A percentile compares a stretch with the other conserved stretches of the same genome.
These are phyloP conservation scores for Linum usitatissimum DNA, from an alignment of 345 rosid genomes.

Conservation along the genomic window DNA sequence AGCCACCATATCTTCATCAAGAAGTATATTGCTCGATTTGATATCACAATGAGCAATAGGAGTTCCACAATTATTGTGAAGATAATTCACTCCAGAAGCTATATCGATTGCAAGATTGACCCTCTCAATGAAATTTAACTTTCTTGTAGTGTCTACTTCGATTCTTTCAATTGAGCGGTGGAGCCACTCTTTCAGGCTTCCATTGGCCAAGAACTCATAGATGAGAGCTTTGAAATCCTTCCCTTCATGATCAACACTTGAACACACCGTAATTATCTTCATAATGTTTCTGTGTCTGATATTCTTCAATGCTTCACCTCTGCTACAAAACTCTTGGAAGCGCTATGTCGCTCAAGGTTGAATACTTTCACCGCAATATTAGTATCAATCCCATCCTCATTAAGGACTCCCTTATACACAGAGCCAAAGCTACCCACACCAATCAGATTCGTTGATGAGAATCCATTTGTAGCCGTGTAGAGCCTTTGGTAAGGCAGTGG, in stretches of 20 bases:
- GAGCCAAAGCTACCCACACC: too few relatives aligned
- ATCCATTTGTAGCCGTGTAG: not conserved
- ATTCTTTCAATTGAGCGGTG: not conserved
- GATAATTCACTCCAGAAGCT: slow-evolving; percentile 8
- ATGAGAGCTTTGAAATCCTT: slow-evolving; percentile 14
- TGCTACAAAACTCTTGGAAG: slow-evolving; percentile 16
- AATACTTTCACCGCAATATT: slow-evolving; percentile 10
- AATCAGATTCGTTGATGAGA: too few relatives aligned
- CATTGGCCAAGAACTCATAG: slow-evolving; percentile 10
- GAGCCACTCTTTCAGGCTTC: not conserved
- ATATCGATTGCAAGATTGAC: slow-evolving; percentile 6
- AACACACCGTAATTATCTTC: slow-evolving; percentile 7
- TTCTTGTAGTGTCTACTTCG: not conserved
- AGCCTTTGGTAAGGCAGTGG: slow-evolving; percentile 5
- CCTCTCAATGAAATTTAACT: not conserved
- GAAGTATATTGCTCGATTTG: too few relatives aligned
- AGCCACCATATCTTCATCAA: too few relatives aligned
- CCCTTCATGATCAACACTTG: slow-evolving; percentile 10
- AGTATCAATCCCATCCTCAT: not conserved
- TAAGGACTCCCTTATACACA: not conserved
- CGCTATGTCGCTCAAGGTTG: slow-evolving; percentile 13
- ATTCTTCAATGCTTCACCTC: slow-evolving; percentile 11
- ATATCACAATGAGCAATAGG: too few relatives aligned
- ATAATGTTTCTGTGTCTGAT: slow-evolving; percentile 14
- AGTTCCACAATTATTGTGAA: not conserved